Conservation (phyloP, 768 basidiomycete species). For the Ramaria rubella region DNA sequence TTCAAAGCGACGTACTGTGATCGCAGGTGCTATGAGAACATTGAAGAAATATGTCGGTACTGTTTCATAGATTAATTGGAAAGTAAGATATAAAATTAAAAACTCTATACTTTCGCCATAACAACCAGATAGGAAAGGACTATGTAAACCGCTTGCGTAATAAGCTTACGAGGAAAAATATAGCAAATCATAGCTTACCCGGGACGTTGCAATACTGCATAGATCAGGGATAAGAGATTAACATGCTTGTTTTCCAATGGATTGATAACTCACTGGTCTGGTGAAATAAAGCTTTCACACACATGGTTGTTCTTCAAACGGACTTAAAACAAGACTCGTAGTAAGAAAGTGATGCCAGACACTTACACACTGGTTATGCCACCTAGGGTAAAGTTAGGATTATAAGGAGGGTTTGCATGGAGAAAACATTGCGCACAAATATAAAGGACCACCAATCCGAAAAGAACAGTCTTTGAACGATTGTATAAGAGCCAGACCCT, state of each 20-base stretch:
- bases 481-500: conserved; percentile 7
- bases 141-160: background rate
- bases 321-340: background rate
- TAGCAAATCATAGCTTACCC: background rate
- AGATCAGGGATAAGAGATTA: background rate
- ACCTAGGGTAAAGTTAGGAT: background rate
- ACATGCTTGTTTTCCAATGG: background rate
- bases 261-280: background rate
- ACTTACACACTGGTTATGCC: conserved; percentile 1
- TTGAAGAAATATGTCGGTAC: background rate
- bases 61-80: background rate
- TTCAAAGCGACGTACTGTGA: background rate
- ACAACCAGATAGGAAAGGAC: conserved; percentile 5
- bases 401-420: background rate
- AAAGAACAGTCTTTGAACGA: conserved; percentile 3
- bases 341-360: background rate
- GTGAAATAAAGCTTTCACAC: conserved; percentile 1
- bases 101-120: background rate
- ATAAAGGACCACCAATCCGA: background rate
- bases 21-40: background rate
- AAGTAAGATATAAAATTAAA: background rate
- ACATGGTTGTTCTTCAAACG: conserved; percentile 1
- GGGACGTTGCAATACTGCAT: background rate
- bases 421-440: background rate
- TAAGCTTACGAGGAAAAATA: background rate